Conservation (phyloP, 306 rosid genomes). For the Cucurbita argyrosperma region DNA sequence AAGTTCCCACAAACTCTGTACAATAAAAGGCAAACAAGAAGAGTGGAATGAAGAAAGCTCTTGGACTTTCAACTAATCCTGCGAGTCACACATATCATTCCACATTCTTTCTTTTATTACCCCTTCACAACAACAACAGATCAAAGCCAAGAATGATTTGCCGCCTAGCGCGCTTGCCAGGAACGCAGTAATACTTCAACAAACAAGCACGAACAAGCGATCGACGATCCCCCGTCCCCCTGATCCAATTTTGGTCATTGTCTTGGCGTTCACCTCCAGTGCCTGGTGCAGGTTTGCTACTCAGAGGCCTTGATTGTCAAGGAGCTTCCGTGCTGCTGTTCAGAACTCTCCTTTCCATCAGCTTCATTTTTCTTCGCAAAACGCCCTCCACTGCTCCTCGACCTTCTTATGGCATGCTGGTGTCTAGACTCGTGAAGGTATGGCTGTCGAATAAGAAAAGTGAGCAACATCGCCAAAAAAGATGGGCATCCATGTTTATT, state of each 20-base stretch:
- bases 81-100: neutral
- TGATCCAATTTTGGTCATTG: neutral
- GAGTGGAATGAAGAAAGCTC: neutral
- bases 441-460: slow-evolving; percentile 37
- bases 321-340: slow-evolving; percentile 46
- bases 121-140: neutral
- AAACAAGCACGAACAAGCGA: slow-evolving; percentile 14
- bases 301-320: slow-evolving; percentile 38
- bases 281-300: slow-evolving; percentile 43
- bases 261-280: slow-evolving; percentile 34
- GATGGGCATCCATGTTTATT: neutral
- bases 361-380: slow-evolving; percentile 58
- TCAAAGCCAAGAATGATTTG: slow-evolving; percentile 98
- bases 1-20: neutral
- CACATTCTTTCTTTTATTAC: neutral
- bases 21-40: neutral
- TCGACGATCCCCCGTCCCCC: neutral
- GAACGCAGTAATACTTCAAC: slow-evolving; percentile 2
- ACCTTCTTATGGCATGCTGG: slow-evolving; percentile 93
- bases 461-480: neutral
- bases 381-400: slow-evolving; percentile 83
- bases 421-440: slow-evolving; percentile 97
- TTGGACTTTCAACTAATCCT: neutral
- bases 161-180: slow-evolving; percentile 55
- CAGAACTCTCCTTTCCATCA: slow-evolving; percentile 34